Evolutionary conservation across 2,329 filamentous ascomycete genomes (phyloP), one percentile per base, ranked within the genome.

Genomic region (Lecanicillium sp.): DNA sequence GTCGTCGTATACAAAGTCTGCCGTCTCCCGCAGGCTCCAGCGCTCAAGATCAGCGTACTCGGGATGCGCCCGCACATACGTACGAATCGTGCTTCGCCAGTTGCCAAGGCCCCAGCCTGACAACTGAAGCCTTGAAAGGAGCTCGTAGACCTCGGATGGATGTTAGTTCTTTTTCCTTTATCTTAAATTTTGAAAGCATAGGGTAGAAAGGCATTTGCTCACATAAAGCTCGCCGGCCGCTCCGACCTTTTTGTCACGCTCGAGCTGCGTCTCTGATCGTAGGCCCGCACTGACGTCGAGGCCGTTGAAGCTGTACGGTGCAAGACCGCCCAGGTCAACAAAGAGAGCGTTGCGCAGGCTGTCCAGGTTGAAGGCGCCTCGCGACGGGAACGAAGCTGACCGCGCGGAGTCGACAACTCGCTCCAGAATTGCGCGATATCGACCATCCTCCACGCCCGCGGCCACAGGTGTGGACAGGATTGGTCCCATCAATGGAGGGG

Each of bases 71-170:
- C 43, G 60, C 5, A 68, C 66, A 48, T 67, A 62, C 24, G 56
- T 57, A 10, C 72, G 62, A 11, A 76, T 72, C 1, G 55, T 73
- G 52, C 72, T 76, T 46, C 62, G 57, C 73, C 74, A 77, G 36
- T 74, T 74, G 2, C 53, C 44, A 2, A 52, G 45, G 3, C 50
- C 51, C 39, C 74, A 75, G 1, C 49, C 51, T 2, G 62, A 58
- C 5, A 68, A 53, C 24, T 54, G 32, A 23, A 66, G 48, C 11
- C 51, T 44, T 11, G 56, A 57, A 4, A 72, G 58, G 2, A 67
- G 39, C 45, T 72, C 65, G 49, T 68, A 71, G 2, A 70, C 65
- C 69, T 72, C 44, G 26, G n/a, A 17, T 29, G 39, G n/a, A 42
- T 26, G 8, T 30, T 30, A 42, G n/a, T 17, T 9, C 7, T 7